A percentile compares a stretch with the other conserved stretches of the same genome.
These are phyloP conservation scores for Sporothrix humicola DNA, from an alignment of 2,329 filamentous ascomycete species.

Conservation along the genomic window DNA sequence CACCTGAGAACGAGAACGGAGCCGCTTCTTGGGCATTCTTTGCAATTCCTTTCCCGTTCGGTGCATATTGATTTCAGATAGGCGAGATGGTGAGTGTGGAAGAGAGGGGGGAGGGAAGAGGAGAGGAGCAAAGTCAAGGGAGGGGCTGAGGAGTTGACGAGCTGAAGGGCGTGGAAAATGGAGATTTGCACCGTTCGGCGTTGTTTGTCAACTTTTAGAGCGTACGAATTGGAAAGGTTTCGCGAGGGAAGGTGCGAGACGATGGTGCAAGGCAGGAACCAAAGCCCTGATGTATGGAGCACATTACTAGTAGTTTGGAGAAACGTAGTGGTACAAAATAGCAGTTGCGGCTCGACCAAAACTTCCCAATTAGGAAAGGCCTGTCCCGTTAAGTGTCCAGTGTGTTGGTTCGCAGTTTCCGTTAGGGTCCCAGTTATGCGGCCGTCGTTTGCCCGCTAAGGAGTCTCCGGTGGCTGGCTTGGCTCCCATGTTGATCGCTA, in stretches of 20 bases:
- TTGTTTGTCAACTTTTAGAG: not conserved
- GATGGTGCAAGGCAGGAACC: not conserved
- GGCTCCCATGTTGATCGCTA: not conserved
- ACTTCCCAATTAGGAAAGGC: constrained; percentile 33
- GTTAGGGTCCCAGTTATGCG: not conserved
- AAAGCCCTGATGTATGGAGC: not conserved
- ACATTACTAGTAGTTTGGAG: not conserved
- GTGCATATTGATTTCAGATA: constrained; percentile 4
- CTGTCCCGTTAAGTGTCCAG: not conserved
- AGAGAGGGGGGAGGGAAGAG: not conserved
- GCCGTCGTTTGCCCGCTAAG: not conserved
- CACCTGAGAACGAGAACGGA: not conserved
- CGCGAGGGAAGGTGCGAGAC: constrained; percentile 4
- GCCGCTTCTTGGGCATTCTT: not conserved
- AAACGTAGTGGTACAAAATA: not conserved
- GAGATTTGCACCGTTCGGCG: not conserved
- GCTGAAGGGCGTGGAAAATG: constrained; percentile 5
- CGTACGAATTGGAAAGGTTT: constrained; percentile 1
- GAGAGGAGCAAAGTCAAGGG: not conserved
- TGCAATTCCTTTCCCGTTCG: not conserved
- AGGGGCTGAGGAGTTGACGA: not conserved
- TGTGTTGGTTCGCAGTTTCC: not conserved
- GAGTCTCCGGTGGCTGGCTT: not conserved
- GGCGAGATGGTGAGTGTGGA: constrained; percentile 1
- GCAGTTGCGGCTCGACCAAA: constrained; percentile 32